Conservation (phyloP, 345 rosid genomes). For the Kandelia obovata region DNA sequence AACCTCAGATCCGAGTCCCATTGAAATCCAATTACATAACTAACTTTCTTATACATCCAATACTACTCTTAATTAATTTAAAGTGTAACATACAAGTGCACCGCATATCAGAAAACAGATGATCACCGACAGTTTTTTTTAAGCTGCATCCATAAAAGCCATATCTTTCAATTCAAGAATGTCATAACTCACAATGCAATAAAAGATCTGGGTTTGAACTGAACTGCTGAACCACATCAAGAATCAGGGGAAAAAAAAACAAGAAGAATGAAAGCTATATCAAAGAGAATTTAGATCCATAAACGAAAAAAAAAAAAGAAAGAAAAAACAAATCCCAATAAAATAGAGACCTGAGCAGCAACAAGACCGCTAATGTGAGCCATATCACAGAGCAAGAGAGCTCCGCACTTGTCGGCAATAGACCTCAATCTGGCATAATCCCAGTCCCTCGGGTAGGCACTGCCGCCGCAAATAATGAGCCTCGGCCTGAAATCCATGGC, state of each 20-base stretch:
- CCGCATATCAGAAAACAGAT: neutral
- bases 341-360: conserved; percentile 81
- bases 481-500: conserved; percentile 95
- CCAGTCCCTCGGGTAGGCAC: conserved; percentile 99
- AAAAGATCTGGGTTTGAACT: too few species aligned
- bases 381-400: conserved; percentile 96
- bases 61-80: too few species aligned
- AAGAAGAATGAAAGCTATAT: neutral
- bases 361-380: conserved; percentile 99
- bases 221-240: neutral
- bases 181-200: too few species aligned
- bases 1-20: too few species aligned
- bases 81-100: neutral
- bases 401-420: conserved; percentile 88
- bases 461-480: conserved; percentile 96
- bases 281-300: neutral
- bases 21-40: too few species aligned
- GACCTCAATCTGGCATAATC: conserved; percentile 74
- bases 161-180: neutral
- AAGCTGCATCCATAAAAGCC: neutral
- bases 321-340: neutral
- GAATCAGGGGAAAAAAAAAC: neutral
- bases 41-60: too few species aligned
- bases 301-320: neutral
- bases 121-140: neutral